Evolutionary conservation across 2,329 filamentous ascomycete species (phyloP).

Genomic region (Aureobasidium sp.): DNA sequence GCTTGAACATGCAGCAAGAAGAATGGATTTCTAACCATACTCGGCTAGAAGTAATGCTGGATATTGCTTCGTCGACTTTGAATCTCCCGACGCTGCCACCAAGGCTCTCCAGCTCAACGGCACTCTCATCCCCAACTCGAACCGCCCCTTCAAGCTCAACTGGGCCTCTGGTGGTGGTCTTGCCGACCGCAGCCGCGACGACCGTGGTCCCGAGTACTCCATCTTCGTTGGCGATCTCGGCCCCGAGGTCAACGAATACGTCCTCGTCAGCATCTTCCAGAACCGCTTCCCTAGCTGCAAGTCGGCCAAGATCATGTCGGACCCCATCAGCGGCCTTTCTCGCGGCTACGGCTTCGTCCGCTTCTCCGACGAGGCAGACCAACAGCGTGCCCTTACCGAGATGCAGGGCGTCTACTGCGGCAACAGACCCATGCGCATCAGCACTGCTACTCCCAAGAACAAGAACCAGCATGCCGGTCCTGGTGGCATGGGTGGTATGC

Average conservation of each 20-base stretch:
- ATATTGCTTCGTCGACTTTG: constrained; percentile 97
- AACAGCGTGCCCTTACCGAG: constrained; percentile 90
- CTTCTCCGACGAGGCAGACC: constrained; percentile 90
- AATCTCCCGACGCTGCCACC: constrained; percentile 71
- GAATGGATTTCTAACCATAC: constrained; percentile 13
- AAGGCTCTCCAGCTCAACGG: constrained; percentile 91
- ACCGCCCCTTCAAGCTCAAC: constrained; percentile 96
- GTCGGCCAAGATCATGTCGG: constrained; percentile 99
- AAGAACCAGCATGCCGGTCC: constrained; percentile 51
- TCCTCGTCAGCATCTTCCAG: constrained; percentile 94
- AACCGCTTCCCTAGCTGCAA: constrained; percentile 95
- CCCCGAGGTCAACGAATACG: constrained; percentile 97
- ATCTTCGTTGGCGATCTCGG: constrained; percentile 98
- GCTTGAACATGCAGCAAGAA: not conserved
- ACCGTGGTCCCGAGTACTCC: constrained; percentile 90
- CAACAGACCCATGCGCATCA: constrained; percentile 97
- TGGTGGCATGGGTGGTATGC: constrained; percentile 44
- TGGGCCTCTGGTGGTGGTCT: constrained; percentile 97
- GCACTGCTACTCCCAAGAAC: constrained; percentile 96
- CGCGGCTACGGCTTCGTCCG: constrained; percentile 97
- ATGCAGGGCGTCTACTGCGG: constrained; percentile 99
- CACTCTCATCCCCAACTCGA: constrained; percentile 83
- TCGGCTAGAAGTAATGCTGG: constrained; percentile 71
- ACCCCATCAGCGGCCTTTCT: constrained; percentile 94
- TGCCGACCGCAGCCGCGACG: constrained; percentile 91